Conservation (phyloP, 352 stramenopile genomes). For the Globisporangium apiculatum region DNA sequence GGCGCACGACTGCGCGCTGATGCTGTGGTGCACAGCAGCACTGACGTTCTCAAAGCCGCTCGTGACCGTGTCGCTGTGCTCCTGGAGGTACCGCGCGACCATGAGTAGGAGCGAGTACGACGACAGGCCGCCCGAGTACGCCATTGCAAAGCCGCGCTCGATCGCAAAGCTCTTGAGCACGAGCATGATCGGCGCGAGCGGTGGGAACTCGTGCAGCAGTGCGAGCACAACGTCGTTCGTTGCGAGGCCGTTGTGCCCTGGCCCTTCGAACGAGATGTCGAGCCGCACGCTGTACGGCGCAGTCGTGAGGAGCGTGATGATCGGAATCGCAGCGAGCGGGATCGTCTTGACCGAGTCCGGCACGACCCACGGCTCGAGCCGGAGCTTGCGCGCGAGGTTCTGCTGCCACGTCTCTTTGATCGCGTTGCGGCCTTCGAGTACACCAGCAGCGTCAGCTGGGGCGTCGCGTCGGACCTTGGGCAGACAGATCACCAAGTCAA, state of each 20-base stretch:
- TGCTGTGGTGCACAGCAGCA: constrained; percentile 44
- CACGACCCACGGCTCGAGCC: constrained; percentile 89
- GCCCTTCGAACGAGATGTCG: constrained; percentile 96
- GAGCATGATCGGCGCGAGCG: constrained; percentile 93
- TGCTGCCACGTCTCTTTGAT: constrained; percentile 98
- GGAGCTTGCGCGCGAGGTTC: constrained; percentile 93
- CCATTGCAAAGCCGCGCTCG: constrained; percentile 90
- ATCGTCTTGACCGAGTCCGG: constrained; percentile 95
- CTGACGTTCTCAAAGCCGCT: constrained; percentile 61
- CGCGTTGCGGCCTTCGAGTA: constrained; percentile 96
- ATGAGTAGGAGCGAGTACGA: constrained; percentile 96
- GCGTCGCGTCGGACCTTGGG: constrained; percentile 94
- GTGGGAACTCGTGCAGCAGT: constrained; percentile 91
- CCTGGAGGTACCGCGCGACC: constrained; percentile 91
- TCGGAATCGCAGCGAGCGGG: constrained; percentile 94
- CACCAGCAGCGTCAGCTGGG: constrained; percentile 90
- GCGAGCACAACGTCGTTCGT: constrained; percentile 92
- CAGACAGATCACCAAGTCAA: constrained; percentile 97
- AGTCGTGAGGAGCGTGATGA: constrained; percentile 92
- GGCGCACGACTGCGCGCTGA: constrained; percentile 53
- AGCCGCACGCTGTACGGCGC: constrained; percentile 80
- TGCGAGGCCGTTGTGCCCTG: constrained; percentile 93
- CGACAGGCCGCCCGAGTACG: constrained; percentile 95
- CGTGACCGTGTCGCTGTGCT: constrained; percentile 65
- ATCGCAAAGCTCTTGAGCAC: constrained; percentile 94